A percentile compares a stretch with the other conserved stretches of the same genome.
Evolutionary conservation across 1,139 yeast species (phyloP).

Genomic region (Keqinozyma sinolaborantium): DNA sequence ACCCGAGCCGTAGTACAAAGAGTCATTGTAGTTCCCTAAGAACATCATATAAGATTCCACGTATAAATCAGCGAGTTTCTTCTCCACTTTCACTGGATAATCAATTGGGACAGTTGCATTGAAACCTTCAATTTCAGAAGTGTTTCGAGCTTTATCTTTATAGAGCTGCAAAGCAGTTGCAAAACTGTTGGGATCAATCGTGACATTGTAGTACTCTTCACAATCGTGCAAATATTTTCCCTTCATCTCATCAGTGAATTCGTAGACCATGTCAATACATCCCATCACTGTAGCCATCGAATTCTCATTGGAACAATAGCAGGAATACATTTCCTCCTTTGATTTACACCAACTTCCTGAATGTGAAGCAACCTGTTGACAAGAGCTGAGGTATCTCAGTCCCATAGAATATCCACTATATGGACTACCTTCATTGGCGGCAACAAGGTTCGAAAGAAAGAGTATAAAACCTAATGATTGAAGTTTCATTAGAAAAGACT

Average conservation of each 20-base stretch:
- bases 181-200: slow-evolving; percentile 14
- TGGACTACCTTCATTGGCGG: no score
- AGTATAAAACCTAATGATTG: no score
- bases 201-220: slow-evolving; percentile 6
- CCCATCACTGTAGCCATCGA: slow-evolving; percentile 10
- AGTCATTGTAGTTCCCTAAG: slow-evolving; percentile 31
- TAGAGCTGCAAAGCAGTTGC: slow-evolving; percentile 15
- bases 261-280: slow-evolving; percentile 5
- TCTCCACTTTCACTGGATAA: slow-evolving; percentile 20
- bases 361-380: no score
- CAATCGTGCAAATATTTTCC: slow-evolving; percentile 8
- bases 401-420: no score
- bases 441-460: no score
- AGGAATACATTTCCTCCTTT: slow-evolving; percentile 1
- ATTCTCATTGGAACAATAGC: slow-evolving; percentile 8
- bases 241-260: not conserved
- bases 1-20: slow-evolving; percentile 48
- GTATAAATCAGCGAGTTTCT: slow-evolving; percentile 10
- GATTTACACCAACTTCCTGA: not conserved
- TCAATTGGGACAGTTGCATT: slow-evolving; percentile 16
- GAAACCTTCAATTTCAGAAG: slow-evolving; percentile 18
- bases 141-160: slow-evolving; percentile 14
- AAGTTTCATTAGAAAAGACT: no score
- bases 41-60: slow-evolving; percentile 21
- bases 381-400: no score